These are phyloP conservation scores for Pseudogymnoascus sp. DNA, from an alignment of 2,329 filamentous ascomycete species.

Conservation along the genomic window DNA sequence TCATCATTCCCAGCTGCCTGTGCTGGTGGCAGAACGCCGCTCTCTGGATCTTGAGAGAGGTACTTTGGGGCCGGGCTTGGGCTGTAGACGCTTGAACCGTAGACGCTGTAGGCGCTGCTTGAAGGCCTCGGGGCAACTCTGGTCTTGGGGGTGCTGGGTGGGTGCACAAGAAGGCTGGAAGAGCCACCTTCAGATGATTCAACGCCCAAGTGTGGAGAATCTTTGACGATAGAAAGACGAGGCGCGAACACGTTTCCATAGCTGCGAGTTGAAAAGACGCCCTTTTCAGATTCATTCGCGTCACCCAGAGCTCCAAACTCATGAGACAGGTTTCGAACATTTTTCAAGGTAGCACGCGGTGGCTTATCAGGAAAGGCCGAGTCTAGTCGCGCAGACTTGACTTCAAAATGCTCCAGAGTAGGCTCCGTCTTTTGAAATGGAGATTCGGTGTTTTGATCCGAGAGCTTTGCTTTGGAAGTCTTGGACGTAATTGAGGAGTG, in stretches of 20 bases:
- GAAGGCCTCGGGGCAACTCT: not conserved
- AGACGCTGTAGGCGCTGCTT: not conserved
- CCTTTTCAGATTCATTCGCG: not conserved
- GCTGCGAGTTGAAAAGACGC: not conserved
- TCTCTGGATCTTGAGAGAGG: not conserved
- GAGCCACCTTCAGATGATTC: not conserved
- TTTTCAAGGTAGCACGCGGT: not conserved
- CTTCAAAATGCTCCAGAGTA: not conserved
- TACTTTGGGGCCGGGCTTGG: not conserved
- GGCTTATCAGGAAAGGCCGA: not conserved
- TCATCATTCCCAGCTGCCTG: not conserved
- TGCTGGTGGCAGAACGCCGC: not conserved
- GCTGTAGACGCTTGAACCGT: not conserved
- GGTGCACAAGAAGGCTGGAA: not conserved
- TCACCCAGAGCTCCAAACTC: not conserved
- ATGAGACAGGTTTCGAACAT: not conserved
- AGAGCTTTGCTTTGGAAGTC: constrained; percentile 16
- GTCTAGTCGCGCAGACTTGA: not conserved
- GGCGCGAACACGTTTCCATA: not conserved
- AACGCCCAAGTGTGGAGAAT: not conserved
- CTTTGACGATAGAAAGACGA: not conserved
- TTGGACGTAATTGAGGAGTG: constrained; percentile 26
- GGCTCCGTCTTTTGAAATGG: not conserved
- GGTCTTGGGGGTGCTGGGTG: not conserved
- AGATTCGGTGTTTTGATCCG: not conserved